A percentile compares a stretch with the other conserved stretches of the same genome.
Conservation (phyloP, 164 flowering plant genomes). For the Umbellularia californica region DNA sequence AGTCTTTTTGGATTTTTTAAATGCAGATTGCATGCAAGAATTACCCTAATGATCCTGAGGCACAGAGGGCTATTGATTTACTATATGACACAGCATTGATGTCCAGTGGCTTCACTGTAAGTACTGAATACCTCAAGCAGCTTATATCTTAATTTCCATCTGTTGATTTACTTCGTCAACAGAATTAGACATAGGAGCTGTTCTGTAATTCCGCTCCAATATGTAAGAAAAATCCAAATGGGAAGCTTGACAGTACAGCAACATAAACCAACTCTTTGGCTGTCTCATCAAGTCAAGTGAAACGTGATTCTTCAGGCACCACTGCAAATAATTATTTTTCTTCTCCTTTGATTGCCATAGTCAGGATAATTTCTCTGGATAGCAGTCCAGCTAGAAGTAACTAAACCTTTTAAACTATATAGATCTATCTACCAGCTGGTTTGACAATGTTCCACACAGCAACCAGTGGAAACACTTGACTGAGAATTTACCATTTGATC, state of each 20-base stretch:
- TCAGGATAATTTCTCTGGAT: background rate
- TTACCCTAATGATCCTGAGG: slow-evolving; percentile 17
- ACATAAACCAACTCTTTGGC: background rate
- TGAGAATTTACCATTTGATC: too few species aligned
- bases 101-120: slow-evolving; percentile 21
- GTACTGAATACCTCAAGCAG: background rate
- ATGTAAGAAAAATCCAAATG: background rate
- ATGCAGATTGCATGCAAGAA: slow-evolving; percentile 8
- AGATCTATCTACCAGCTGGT: too few species aligned
- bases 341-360: background rate
- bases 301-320: background rate
- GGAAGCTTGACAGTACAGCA: background rate
- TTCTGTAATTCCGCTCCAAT: too few species aligned
- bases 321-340: background rate
- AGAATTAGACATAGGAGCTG: background rate
- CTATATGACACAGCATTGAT: slow-evolving; percentile 18
- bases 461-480: too few species aligned
- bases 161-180: background rate
- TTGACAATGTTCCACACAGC: too few species aligned
- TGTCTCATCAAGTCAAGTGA: background rate
- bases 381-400: too few species aligned
- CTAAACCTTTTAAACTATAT: too few species aligned
- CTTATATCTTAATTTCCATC: background rate
- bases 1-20: slow-evolving; percentile 40
- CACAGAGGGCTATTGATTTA: slow-evolving; percentile 19